Base-by-base conservation (phyloP, 1,139 yeast species). In the Entelexis sorbosivorans region DNA sequence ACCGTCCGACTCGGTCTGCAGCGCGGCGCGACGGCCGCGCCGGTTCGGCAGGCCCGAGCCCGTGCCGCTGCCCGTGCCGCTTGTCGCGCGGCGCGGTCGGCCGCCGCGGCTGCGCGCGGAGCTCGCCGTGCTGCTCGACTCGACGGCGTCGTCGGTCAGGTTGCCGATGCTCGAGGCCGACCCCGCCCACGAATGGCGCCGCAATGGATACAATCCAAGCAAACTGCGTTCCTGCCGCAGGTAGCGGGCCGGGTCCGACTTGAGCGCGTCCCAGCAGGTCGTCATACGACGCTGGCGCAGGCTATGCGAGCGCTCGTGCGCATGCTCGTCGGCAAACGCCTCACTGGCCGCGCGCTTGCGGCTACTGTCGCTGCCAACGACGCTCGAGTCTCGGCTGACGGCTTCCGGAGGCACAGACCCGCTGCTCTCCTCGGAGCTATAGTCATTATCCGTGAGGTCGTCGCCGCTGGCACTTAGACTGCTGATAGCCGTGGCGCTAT, bases 181-280 rank as follows among this genome's bases (percentile, higher is more conserved):
- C 8, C 55, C 56, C 32, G 58, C 59, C 67, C 66, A 64, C 7
- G 66, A 61, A 29, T 65, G 66, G 3, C 66, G 61, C 52, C 61
- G 59, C 40, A 59, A 43, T 6, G 67, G 65, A 45, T 65, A 65
- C 51, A 65, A 49, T 20, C 58, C 63, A 38, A 64, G 58, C 44
- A 60, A 58, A 13, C 58, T 56, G 44, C 63, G 63, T 52, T 65
- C 66, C 43, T 62, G 60, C 44, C 57, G 56, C 54, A 55, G 60
- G 49, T 63, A 64, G 45, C 59, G 58, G 26, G 59, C 62, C 2
- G 68, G 68, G 48, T 64, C 62, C 19, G 58, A 44, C 51, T 57
- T 55, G 45, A 63, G 52, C 9, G 60, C 50, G 36, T 62, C 54
- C 68, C 68, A 65, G 49, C 61, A 59, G 8, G 61, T 58, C n/a